phyloP scores from a whole-genome alignment of 169 alveolate species.

The Plasmodium inui region DNA sequence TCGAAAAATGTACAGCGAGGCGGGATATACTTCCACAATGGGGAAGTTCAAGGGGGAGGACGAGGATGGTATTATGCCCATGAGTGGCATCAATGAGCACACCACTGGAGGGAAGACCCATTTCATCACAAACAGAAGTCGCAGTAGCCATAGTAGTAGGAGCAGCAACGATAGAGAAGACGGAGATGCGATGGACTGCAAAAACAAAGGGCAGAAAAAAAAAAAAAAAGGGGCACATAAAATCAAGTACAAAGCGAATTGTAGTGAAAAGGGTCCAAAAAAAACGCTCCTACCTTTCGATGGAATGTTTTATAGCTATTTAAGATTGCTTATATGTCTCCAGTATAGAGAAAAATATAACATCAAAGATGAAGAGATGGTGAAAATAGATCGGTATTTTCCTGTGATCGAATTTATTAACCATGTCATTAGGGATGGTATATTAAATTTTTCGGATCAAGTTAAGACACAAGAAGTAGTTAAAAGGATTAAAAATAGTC shows the following conservation, averaged over 20 bases:
- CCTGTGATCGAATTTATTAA: conserved; percentile 43
- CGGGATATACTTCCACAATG: not conserved
- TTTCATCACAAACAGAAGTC: not conserved
- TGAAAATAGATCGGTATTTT: conserved; percentile 33
- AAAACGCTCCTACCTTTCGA: conserved; percentile 37
- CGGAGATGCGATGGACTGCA: not conserved
- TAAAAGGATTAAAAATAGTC: conserved; percentile 19
- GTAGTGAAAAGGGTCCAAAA: not conserved
- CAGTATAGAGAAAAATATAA: conserved; percentile 66
- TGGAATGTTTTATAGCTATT: conserved; percentile 49
- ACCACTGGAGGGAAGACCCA: not conserved
- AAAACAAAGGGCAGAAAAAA: not conserved
- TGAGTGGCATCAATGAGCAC: not conserved
- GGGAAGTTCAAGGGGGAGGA: not conserved
- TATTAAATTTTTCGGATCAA: conserved; percentile 50
- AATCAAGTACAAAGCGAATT: not conserved
- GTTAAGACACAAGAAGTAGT: conserved; percentile 36
- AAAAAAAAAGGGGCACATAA: not conserved
- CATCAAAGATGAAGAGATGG: conserved; percentile 54
- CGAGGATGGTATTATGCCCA: not conserved
- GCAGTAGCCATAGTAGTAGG: not conserved
- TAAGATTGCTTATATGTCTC: conserved; percentile 28
- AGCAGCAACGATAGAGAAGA: not conserved
- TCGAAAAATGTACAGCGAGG: not conserved
- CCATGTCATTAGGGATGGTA: conserved; percentile 53